Evolutionary conservation across 441 rosid species (phyloP).

Genomic region (Syzygium malaccense): DNA sequence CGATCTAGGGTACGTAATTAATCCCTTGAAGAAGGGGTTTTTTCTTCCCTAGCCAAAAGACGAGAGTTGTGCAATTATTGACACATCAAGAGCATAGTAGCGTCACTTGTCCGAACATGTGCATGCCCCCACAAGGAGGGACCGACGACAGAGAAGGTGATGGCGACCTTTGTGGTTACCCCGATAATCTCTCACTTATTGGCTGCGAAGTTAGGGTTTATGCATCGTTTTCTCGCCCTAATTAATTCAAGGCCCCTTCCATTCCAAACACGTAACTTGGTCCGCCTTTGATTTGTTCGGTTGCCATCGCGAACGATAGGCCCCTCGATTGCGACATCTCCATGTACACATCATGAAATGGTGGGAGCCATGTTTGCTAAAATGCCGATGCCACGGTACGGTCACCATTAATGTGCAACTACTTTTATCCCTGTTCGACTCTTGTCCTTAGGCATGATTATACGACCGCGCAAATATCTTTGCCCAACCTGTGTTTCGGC

Average conservation of each 20-base stretch:
- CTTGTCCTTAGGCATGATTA: background rate
- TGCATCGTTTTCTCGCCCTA: slow-evolving; percentile 24
- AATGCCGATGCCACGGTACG: background rate
- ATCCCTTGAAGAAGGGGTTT: background rate
- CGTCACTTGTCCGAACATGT: background rate
- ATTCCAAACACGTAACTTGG: slow-evolving; percentile 16
- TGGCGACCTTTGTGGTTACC: background rate
- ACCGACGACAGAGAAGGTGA: background rate
- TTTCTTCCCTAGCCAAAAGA: background rate
- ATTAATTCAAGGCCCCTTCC: slow-evolving; percentile 20
- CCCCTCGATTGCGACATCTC: slow-evolving; percentile 1
- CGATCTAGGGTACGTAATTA: background rate
- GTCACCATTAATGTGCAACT: background rate
- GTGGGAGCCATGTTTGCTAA: background rate
- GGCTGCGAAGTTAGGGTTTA: slow-evolving; percentile 21
- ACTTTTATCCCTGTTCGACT: background rate
- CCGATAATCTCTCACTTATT: slow-evolving; percentile 6
- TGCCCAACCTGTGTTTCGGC: background rate
- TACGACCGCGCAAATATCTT: background rate
- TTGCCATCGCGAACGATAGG: slow-evolving; percentile 6
- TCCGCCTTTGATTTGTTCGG: slow-evolving; percentile 8
- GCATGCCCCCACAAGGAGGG: background rate
- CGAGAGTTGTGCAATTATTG: background rate
- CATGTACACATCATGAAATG: background rate
- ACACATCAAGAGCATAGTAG: background rate